phyloP scores from a whole-genome alignment of 2,329 filamentous ascomycete genomes.

The Xylaria sp. region DNA sequence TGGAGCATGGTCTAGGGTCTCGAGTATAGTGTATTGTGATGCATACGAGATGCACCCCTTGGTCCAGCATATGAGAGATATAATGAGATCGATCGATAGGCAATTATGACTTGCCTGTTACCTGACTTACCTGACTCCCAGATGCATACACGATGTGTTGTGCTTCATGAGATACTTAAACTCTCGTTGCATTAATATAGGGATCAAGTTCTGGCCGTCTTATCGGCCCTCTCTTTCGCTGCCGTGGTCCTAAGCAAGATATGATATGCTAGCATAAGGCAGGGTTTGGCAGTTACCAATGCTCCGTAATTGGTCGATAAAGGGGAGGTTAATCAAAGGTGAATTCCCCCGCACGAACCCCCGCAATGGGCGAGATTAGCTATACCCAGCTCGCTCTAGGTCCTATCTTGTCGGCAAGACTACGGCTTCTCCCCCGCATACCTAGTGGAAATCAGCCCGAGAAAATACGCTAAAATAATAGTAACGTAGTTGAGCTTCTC shows the following conservation, averaged over 20 bases:
- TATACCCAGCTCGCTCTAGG: constrained; percentile 5
- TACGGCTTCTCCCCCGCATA: constrained; percentile 32
- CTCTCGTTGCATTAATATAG: constrained; percentile 14
- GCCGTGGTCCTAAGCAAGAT: constrained; percentile 5
- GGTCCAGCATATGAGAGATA: not conserved
- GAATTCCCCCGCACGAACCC: constrained; percentile 21
- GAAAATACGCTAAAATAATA: constrained; percentile 2
- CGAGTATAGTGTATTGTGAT: not conserved
- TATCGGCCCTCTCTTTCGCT: not conserved
- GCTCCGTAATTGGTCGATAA: constrained; percentile 1
- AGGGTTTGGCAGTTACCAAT: not conserved
- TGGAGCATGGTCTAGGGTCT: constrained; percentile 20
- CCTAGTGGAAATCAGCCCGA: constrained; percentile 1
- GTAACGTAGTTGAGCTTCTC: constrained; percentile 1
- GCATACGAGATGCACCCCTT: not conserved
- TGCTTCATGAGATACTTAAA: constrained; percentile 30
- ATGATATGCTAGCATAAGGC: not conserved
- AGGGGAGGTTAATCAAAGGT: constrained; percentile 5
- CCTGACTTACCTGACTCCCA: constrained; percentile 32
- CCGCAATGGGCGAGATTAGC: not conserved
- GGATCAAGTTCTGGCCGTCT: not conserved
- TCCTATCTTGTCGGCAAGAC: constrained; percentile 15
- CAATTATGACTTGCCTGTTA: constrained; percentile 19
- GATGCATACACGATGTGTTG: constrained; percentile 46
- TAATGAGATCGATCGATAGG: not conserved